A percentile compares a stretch with the other conserved stretches of the same genome.
Evolutionary conservation across 2,329 filamentous ascomycete species (phyloP).

Genomic region (Colletotrichum theobromicola): DNA sequence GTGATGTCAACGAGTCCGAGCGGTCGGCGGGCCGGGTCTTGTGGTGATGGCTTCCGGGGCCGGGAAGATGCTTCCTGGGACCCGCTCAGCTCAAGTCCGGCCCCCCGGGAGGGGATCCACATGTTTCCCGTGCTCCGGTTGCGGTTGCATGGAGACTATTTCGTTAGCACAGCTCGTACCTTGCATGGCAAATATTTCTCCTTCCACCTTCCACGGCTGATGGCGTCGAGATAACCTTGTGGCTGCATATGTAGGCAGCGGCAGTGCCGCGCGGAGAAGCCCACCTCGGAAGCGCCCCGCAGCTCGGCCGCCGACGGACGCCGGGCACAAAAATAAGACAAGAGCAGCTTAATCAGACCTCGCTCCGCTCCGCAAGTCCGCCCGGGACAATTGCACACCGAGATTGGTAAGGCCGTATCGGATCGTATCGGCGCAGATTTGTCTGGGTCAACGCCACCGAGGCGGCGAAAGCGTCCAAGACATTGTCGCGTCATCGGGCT

Average conservation of each 20-base stretch:
- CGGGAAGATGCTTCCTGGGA: background rate
- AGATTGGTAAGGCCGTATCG: background rate
- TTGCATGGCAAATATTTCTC: background rate
- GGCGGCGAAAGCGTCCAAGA: background rate
- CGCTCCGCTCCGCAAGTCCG: background rate
- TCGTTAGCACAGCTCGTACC: background rate
- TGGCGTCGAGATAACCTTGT: background rate
- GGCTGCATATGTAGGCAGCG: background rate
- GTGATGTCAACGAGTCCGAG: background rate
- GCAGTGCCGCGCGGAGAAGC: background rate
- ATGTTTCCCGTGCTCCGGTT: background rate
- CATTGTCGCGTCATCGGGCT: background rate
- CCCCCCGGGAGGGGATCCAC: background rate
- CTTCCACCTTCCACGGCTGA: background rate
- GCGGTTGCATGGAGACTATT: background rate
- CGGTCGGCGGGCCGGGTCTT: background rate
- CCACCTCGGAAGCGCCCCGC: background rate
- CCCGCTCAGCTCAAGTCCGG: background rate
- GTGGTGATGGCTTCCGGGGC: background rate
- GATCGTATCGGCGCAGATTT: background rate
- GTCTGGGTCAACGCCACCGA: background rate
- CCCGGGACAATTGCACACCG: background rate
- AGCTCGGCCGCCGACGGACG: background rate
- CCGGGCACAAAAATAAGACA: background rate
- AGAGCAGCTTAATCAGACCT: background rate